Conservation (phyloP, 345 rosid species). For the Aurinia saxatilis region DNA sequence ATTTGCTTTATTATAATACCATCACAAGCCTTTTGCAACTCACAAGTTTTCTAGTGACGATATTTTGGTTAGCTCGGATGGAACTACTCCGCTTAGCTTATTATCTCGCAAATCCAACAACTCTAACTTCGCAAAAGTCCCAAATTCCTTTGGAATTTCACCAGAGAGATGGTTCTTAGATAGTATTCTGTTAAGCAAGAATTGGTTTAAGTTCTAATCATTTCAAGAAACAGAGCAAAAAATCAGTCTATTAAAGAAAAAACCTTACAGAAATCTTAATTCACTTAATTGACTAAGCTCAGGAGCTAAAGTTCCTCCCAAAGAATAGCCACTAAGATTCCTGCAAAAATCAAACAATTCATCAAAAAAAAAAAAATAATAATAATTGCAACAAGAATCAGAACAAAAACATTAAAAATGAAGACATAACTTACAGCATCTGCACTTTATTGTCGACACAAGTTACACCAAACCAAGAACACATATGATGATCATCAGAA, state of each 20-base stretch:
- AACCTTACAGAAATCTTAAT: constrained; percentile 66
- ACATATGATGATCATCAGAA: constrained; percentile 37
- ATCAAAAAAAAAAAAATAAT: neutral
- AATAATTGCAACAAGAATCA: neutral
- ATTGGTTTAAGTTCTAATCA: neutral
- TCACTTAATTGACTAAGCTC: constrained; percentile 63
- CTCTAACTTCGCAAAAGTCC: constrained; percentile 45
- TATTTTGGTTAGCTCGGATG: constrained; percentile 42
- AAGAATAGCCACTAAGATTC: constrained; percentile 50
- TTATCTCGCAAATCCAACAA: constrained; percentile 68
- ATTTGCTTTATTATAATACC: neutral
- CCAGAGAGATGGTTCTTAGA: constrained; percentile 54
- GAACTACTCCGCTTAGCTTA: constrained; percentile 60
- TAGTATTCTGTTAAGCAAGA: constrained; percentile 35
- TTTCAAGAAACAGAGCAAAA: constrained; percentile 9
- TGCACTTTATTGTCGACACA: constrained; percentile 66
- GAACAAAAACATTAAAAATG: neutral
- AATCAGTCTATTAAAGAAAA: neutral
- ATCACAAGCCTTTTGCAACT: constrained; percentile 27
- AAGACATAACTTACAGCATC: constrained; percentile 64
- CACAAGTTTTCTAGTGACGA: constrained; percentile 57
- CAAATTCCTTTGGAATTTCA: constrained; percentile 60
- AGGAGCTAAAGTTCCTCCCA: constrained; percentile 68
- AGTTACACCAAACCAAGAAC: constrained; percentile 69
- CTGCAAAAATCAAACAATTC: constrained; percentile 26